Base-by-base conservation (phyloP, 2,329 filamentous ascomycete genomes). In the Fusarium tupiense region DNA sequence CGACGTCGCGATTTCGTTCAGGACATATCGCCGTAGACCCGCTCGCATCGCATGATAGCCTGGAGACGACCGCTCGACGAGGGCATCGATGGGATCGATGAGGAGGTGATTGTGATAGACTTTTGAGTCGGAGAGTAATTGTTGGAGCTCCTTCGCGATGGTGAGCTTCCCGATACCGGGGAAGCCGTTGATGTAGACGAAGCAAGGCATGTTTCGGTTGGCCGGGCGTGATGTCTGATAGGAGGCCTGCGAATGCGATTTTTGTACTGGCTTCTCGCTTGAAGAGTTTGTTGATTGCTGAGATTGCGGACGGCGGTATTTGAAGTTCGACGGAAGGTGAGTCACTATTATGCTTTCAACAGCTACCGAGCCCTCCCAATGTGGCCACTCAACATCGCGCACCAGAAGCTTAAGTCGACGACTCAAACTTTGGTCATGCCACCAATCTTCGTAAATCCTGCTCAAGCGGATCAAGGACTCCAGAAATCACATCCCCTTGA, bases 111-210 rank as follows among this genome's bases (percentile, higher is more conserved):
- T 64, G 22, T 47, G 46, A 35, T 60, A 44, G 0, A 68, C 14
- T 1, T 46, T 61, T 0, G 64, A 43, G 26, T 8, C 7, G 1
- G 35, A 14, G 1, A 64, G 53, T 4, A 61, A 19, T 14, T 19
- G 43, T 2, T 44, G 38, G 3, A 70, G 41, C 29, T 63, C 61
- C 5, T 14, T 52, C 5, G 62, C 66, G 12, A 67, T 49, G 0
- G 58, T 67, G 29, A 67, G 54, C 44, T 63, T 67, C 10, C 67
- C 62, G 14, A 67, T 37, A 3, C 62, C 47, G 19, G 61, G 58
- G 5, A 26, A 66, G 9, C 58, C 62, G 22, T 64, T 68, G 56
- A 71, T 54, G 33, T 64, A 62, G 20, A 68, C 12, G 20, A 64
- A 65, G 12, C 29, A 38, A 20, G 26, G 20, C 40, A 57, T 56